These are phyloP conservation scores for Mortierella sp. DNA, from an alignment of 371 early-diverging fungal genomes.

Conservation along the genomic window DNA sequence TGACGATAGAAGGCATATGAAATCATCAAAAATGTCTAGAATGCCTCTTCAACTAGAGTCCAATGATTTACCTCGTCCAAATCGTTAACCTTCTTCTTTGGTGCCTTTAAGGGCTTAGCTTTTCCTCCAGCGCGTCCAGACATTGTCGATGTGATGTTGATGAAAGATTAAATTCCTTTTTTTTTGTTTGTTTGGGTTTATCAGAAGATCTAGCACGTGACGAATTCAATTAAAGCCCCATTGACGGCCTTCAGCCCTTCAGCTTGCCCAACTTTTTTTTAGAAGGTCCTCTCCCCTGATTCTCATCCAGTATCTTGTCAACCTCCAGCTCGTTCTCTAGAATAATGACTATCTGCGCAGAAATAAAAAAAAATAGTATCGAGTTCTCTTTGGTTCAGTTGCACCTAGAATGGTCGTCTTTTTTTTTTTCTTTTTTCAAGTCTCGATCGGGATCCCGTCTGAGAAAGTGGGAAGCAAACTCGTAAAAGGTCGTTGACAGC, in stretches of 20 bases:
- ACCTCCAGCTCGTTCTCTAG: too few relatives aligned
- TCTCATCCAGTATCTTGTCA: too few relatives aligned
- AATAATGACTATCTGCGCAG: background rate
- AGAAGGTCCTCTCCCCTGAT: too few relatives aligned
- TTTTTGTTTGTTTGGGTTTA: background rate
- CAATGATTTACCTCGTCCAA: slow-evolving; percentile 69
- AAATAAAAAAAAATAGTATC: background rate
- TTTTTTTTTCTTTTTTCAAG: background rate
- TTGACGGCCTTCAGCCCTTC: too few relatives aligned
- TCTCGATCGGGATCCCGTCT: background rate
- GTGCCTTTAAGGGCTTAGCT: slow-evolving; percentile 85
- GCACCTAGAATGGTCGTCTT: background rate
- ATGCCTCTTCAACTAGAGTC: background rate
- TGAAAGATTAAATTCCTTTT: slow-evolving; percentile 7
- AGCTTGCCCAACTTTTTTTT: too few relatives aligned
- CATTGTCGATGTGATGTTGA: slow-evolving; percentile 52
- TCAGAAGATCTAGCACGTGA: background rate
- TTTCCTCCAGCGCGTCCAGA: slow-evolving; percentile 71
- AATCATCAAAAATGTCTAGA: background rate
- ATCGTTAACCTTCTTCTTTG: slow-evolving; percentile 75
- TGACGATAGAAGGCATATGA: background rate
- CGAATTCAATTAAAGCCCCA: background rate
- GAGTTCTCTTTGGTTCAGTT: slow-evolving; percentile 1
- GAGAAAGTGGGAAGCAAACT: background rate
- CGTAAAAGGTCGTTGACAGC: background rate